phyloP scores from a whole-genome alignment of 2,329 filamentous ascomycete genomes.

The Bisporella sp. region DNA sequence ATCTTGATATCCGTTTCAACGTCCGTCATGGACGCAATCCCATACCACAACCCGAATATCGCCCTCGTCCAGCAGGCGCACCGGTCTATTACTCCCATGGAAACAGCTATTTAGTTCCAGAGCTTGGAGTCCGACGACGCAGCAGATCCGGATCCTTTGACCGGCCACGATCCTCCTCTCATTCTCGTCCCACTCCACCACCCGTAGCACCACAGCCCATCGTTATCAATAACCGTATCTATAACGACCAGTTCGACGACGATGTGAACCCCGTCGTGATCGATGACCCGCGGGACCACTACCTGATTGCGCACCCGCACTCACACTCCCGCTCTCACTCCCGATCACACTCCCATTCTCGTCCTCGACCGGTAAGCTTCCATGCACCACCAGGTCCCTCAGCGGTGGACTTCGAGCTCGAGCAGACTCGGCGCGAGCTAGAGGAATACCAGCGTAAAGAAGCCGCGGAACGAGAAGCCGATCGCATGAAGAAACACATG shows the following conservation, averaged over 20 bases:
- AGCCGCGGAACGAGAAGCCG: constrained; percentile 14
- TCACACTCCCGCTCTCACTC: constrained; percentile 4
- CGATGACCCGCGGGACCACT: constrained; percentile 4
- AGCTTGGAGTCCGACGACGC: constrained; percentile 11
- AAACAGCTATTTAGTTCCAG: constrained; percentile 14
- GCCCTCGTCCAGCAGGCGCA: constrained; percentile 4
- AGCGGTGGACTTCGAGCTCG: constrained; percentile 26
- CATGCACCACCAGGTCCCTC: constrained; percentile 1
- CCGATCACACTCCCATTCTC: constrained; percentile 3
- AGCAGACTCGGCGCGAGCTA: constrained; percentile 34
- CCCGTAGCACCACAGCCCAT: constrained; percentile 34
- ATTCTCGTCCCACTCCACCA: constrained; percentile 11
- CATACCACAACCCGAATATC: constrained; percentile 23
- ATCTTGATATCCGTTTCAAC: constrained; percentile 43
- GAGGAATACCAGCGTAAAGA: constrained; percentile 27
- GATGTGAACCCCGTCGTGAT: background rate
- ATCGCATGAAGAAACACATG: constrained; percentile 31
- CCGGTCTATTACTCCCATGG: constrained; percentile 9
- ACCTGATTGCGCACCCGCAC: background rate
- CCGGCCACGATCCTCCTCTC: background rate
- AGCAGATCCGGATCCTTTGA: constrained; percentile 12
- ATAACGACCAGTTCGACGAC: constrained; percentile 33
- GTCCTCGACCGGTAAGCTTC: constrained; percentile 1
- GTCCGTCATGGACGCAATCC: constrained; percentile 27
- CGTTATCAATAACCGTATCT: constrained; percentile 51